Base-by-base conservation (phyloP, 495 filamentous ascomycete genomes). In the Aspergillus campestris region DNA sequence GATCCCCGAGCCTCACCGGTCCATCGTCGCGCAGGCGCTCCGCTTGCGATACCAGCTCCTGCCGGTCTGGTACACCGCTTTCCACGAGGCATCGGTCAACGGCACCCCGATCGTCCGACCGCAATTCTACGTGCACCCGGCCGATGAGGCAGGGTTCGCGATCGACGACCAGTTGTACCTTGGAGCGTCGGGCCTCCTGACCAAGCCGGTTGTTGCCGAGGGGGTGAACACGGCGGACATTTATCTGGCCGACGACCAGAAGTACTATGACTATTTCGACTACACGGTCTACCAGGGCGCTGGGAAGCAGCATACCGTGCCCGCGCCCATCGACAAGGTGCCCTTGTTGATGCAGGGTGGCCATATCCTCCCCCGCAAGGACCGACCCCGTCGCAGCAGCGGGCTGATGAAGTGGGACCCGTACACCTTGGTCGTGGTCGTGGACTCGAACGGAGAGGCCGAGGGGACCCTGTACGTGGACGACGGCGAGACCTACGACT, bases 31-130 rank as follows among this genome's bases (percentile, higher is more conserved):
- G 0, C 81, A 89, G 45, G 88, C 94, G 1, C 75, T 98, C 32
- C 82, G 91, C 10, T 73, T 97, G 35, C 78, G 92, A 31, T 98
- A 98, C 64, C 80, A 83, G 51, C 77, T 98, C 40, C 75, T 98
- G 14, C 92, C 92, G 9, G 79, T 86, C 8, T 97, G 91, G 92
- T 98, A 98, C 58, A 96, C 91, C 8, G 88, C 89, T 12, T 98
- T 97, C 77, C 87, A 91, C 46, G 81, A 91, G 56, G 88, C 92
- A 8, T 81, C 81, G 50, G 71, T 80, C 33, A 81, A 84, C 33
- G 94, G 91, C 37, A 84, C 77, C 24, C 92, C 92, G 10, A 90
- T 98, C 58, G 70, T 97, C 48, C 77, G 87, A 36, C 92, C 92
- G 8, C 84, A 95, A 57, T 97, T 86, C 69, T 95, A 89, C 64